These are phyloP conservation scores for Cornus suecica DNA, from an alignment of 148 eudicot species.

Conservation along the genomic window DNA sequence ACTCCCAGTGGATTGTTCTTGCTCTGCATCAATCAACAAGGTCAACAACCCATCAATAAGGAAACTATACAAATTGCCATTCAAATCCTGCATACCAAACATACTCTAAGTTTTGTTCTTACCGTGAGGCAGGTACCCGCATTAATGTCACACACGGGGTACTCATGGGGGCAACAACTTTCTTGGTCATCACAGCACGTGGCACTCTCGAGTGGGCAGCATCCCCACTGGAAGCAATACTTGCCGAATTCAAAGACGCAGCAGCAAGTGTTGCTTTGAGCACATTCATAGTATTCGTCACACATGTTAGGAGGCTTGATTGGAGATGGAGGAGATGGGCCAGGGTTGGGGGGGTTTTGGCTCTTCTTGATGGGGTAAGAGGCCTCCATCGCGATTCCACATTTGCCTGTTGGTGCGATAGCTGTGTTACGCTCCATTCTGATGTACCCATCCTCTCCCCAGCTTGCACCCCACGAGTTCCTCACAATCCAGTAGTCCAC, in stretches of 20 bases:
- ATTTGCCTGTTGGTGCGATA: background rate
- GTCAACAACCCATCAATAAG: background rate
- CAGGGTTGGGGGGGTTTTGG: slow-evolving; percentile 72
- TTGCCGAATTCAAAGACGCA: slow-evolving; percentile 45
- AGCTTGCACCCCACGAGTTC: background rate
- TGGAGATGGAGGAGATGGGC: slow-evolving; percentile 93
- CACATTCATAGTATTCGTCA: slow-evolving; percentile 57
- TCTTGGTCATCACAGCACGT: slow-evolving; percentile 74
- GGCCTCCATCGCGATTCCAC: background rate
- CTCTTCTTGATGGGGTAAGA: background rate
- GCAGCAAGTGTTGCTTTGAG: slow-evolving; percentile 67
- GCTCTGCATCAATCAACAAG: slow-evolving; percentile 30
- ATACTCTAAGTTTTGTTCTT: slow-evolving; percentile 9
- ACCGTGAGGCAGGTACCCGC: slow-evolving; percentile 67
- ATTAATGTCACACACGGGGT: slow-evolving; percentile 58
- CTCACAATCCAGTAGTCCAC: background rate
- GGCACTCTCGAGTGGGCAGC: slow-evolving; percentile 81
- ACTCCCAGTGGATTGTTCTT: slow-evolving; percentile 56
- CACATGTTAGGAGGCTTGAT: slow-evolving; percentile 49
- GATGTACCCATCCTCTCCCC: background rate
- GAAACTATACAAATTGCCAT: background rate
- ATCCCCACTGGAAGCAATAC: slow-evolving; percentile 76
- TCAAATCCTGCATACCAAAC: background rate
- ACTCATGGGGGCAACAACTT: slow-evolving; percentile 87
- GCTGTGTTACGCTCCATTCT: background rate